Conservation (phyloP, 2,329 filamentous ascomycete genomes). For the Aspergillus terreus region DNA sequence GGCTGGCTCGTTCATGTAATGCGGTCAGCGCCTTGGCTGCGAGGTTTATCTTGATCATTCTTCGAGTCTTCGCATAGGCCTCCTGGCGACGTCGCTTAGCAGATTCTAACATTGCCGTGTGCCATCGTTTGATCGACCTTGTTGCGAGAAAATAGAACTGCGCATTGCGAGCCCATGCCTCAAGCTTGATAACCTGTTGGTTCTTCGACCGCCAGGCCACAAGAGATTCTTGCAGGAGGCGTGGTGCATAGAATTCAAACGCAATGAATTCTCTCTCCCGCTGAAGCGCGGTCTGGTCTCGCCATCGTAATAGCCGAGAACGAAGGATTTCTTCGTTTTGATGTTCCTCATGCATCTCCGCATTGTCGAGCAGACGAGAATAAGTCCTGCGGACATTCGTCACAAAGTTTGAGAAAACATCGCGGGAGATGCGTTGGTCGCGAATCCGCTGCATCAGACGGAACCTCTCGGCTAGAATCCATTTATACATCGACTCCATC, state of each 20-base stretch:
- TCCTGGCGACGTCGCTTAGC: constrained; percentile 53
- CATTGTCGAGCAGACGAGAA: constrained; percentile 33
- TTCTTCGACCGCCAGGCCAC: constrained; percentile 34
- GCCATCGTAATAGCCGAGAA: constrained; percentile 36
- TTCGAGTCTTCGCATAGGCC: constrained; percentile 52
- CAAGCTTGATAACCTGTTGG: constrained; percentile 45
- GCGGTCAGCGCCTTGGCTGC: constrained; percentile 40
- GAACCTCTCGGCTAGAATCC: constrained; percentile 52
- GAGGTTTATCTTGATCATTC: constrained; percentile 52
- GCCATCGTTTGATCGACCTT: constrained; percentile 50
- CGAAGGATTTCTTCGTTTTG: constrained; percentile 31
- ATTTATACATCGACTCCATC: constrained; percentile 57
- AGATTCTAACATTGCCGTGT: constrained; percentile 46
- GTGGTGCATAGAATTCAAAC: constrained; percentile 42
- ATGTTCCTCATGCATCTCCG: constrained; percentile 31
- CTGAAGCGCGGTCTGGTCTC: constrained; percentile 34
- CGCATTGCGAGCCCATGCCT: constrained; percentile 53
- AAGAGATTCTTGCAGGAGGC: constrained; percentile 38
- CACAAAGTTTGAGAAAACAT: constrained; percentile 38
- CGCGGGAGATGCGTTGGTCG: constrained; percentile 38
- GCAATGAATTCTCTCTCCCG: constrained; percentile 40
- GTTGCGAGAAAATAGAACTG: constrained; percentile 55
- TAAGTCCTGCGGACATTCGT: constrained; percentile 37
- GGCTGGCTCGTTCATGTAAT: constrained; percentile 35
- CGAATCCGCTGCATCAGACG: constrained; percentile 37